phyloP scores from a whole-genome alignment of 805 yeast species.

The Henningerozyma blattae region DNA sequence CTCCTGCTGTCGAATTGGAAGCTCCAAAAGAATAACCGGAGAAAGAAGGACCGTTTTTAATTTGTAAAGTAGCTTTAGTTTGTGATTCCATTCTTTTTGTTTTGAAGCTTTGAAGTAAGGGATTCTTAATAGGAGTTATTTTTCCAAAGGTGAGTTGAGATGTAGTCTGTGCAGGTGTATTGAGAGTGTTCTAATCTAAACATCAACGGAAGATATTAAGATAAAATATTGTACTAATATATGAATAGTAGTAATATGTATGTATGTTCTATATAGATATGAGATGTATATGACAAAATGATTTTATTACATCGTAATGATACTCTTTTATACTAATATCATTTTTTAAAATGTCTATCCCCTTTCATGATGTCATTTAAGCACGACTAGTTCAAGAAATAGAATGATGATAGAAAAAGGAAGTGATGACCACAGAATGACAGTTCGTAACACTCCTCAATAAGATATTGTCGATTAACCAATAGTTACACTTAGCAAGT shows the following conservation, averaged over 20 bases:
- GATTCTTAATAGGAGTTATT: conserved; percentile 28
- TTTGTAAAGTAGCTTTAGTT: conserved; percentile 80
- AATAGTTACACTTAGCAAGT: too few species aligned
- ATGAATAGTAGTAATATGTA: neutral
- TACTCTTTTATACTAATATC: too few species aligned
- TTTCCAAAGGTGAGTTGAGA: conserved; percentile 43
- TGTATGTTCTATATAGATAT: neutral
- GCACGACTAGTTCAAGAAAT: too few species aligned
- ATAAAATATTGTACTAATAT: too few species aligned
- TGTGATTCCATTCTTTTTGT: conserved; percentile 17
- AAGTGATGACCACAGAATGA: too few species aligned
- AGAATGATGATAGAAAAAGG: too few species aligned
- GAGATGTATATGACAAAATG: too few species aligned
- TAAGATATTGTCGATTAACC: too few species aligned
- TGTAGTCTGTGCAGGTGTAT: conserved; percentile 36
- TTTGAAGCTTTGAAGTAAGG: conserved; percentile 1
- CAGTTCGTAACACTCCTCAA: too few species aligned
- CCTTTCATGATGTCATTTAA: too few species aligned
- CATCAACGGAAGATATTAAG: conserved; percentile 9
- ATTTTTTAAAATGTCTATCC: too few species aligned
- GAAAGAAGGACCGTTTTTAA: conserved; percentile 87
- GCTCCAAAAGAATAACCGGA: conserved; percentile 95
- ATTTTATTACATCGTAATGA: too few species aligned
- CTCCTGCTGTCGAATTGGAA: conserved; percentile 83
- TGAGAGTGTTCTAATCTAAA: conserved; percentile 21